Conservation (phyloP, 805 yeast species). For the Ogataea corticis region DNA sequence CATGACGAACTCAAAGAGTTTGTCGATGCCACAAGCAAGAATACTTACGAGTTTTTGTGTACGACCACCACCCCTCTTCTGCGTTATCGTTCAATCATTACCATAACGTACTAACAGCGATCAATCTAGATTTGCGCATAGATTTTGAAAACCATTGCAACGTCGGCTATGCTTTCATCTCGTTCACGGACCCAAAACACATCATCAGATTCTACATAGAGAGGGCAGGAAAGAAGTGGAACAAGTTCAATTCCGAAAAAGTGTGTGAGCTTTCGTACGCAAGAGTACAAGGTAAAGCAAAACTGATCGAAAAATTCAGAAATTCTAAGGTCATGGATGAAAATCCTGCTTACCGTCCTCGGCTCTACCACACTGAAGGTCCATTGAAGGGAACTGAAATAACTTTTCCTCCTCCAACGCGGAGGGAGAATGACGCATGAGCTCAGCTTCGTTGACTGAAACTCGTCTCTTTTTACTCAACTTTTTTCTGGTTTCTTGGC, state of each 20-base stretch:
- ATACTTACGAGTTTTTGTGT: slow-evolving; percentile 42
- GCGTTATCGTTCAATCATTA: no score
- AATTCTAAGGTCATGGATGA: slow-evolving; percentile 49
- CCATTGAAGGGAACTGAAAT: slow-evolving; percentile 42
- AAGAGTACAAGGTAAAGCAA: slow-evolving; percentile 48
- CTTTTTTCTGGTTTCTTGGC: background rate
- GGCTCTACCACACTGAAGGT: slow-evolving; percentile 47
- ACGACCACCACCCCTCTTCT: slow-evolving; percentile 14
- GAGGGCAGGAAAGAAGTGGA: slow-evolving; percentile 50
- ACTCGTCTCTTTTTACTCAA: background rate
- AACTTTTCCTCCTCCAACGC: slow-evolving; percentile 40
- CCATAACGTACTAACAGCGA: background rate
- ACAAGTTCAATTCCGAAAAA: slow-evolving; percentile 48
- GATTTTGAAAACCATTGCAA: slow-evolving; percentile 54
- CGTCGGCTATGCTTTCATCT: slow-evolving; percentile 57
- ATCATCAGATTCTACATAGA: slow-evolving; percentile 46
- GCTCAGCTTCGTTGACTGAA: slow-evolving; percentile 7
- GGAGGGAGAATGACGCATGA: background rate
- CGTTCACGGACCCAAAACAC: slow-evolving; percentile 44
- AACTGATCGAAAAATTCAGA: slow-evolving; percentile 48
- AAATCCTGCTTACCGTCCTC: slow-evolving; percentile 48
- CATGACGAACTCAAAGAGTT: slow-evolving; percentile 46
- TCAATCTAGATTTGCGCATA: slow-evolving; percentile 43
- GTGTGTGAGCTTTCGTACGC: slow-evolving; percentile 54
- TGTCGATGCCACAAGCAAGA: slow-evolving; percentile 45